Conservation (phyloP, 2,329 filamentous ascomycete genomes). For the Nemania sp. region DNA sequence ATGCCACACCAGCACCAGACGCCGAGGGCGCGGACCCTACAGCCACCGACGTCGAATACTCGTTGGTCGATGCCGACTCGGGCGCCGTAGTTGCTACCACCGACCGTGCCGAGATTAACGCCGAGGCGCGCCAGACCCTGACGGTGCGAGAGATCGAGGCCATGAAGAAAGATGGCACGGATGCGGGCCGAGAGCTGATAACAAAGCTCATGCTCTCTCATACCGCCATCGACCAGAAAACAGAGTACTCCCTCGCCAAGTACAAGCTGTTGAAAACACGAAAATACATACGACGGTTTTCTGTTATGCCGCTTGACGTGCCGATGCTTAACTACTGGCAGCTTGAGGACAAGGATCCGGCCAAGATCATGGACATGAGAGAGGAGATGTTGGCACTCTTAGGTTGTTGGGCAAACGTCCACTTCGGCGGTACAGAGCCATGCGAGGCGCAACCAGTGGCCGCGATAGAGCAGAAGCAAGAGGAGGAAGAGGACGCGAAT, state of each 20-base stretch:
- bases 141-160: conserved; percentile 76
- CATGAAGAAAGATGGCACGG: conserved; percentile 71
- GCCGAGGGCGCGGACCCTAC: conserved; percentile 44
- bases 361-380: conserved; percentile 81
- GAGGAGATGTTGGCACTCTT: conserved; percentile 82
- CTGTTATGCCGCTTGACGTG: conserved; percentile 81
- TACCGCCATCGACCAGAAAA: conserved; percentile 90
- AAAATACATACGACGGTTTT: conserved; percentile 90
- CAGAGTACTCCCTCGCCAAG: conserved; percentile 88
- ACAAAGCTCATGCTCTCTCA: conserved; percentile 91
- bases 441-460: conserved; percentile 30
- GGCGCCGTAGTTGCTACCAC: conserved; percentile 57
- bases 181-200: conserved; percentile 85
- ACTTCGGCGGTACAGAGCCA: conserved; percentile 60
- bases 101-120: conserved; percentile 62
- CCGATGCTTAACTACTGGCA: conserved; percentile 75
- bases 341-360: conserved; percentile 76
- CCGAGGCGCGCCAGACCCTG: conserved; percentile 72
- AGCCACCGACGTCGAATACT: conserved; percentile 50
- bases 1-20: conserved; percentile 45
- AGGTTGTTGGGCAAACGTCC: conserved; percentile 88
- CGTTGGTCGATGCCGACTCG: conserved; percentile 49
- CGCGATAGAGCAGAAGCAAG: conserved; percentile 18
- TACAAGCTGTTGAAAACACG: conserved; percentile 93
- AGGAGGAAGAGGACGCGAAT: conserved; percentile 28